phyloP scores from a whole-genome alignment of 2,329 filamentous ascomycete species.

The Sporothrix variecibatus region DNA sequence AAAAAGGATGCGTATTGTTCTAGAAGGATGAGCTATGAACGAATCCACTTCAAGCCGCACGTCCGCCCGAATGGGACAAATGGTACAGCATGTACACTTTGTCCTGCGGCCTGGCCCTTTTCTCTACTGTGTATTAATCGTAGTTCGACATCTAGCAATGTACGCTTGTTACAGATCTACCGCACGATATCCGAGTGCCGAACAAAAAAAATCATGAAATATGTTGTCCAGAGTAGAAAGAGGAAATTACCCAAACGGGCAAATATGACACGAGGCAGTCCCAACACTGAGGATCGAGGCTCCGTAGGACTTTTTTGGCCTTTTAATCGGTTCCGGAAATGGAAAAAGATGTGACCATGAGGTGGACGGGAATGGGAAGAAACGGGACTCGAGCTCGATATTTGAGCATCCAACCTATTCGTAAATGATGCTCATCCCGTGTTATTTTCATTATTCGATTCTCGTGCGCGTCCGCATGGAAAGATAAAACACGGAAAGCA shows the following conservation, averaged over 20 bases:
- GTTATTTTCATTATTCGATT: background rate
- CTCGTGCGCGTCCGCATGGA: background rate
- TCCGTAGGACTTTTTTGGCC: background rate
- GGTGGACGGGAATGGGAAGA: background rate
- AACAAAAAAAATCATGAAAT: background rate
- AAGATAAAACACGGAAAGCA: background rate
- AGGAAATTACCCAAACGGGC: background rate
- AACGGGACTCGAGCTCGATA: background rate
- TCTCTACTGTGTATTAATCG: background rate
- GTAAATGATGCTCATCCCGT: background rate
- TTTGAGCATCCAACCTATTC: background rate
- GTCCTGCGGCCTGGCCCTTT: background rate
- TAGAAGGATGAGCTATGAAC: background rate
- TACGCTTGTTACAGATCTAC: conserved; percentile 1
- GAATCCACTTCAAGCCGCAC: conserved; percentile 7
- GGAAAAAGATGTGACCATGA: background rate
- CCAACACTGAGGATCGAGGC: background rate
- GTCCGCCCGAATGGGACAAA: conserved; percentile 11
- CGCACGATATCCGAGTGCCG: conserved; percentile 25
- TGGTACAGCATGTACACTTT: background rate
- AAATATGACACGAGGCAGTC: background rate
- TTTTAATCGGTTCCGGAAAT: conserved; percentile 7
- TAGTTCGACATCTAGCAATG: background rate
- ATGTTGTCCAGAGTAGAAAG: background rate
- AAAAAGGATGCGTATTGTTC: background rate